Evolutionary conservation across 345 rosid genomes (phyloP), one percentile per base, ranked within the genome.

Genomic region (Lenwebbia sp.): DNA sequence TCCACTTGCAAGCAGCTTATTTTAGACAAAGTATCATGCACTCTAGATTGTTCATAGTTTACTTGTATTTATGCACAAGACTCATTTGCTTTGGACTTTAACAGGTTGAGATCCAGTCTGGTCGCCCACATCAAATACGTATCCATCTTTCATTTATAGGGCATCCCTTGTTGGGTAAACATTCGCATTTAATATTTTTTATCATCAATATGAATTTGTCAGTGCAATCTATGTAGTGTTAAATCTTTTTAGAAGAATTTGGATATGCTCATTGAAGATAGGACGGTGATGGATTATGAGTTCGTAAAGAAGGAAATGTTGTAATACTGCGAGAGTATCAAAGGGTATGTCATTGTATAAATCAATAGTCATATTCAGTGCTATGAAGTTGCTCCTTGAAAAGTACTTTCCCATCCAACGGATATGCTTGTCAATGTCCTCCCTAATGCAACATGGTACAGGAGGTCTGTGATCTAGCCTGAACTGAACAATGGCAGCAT

Each of bases 81-180:
- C 28, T 15, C 23, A 21, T 51, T 26, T 33, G 23, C 0, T 0
- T 50, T 14, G 87, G 60, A 54, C 49, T 26, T 76, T 85, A 76
- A 88, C 91, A 95, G 98, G 98, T 95, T 50, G 94, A 95, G 90
- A 97, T 95, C 86, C 96, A 97, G 82, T 93, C 98, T 21, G 98
- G 98, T 84, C 90, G 98, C 60, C 98, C 99, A 74, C 99, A 93
- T 89, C 98, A 97, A 89, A 97, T 95, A 85, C 92, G 98, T 51
- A 95, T 95, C 87, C 99, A 95, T 91, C 97, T 96, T 89, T 91
- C 99, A 58, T 96, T 91, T 89, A 89, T 93, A 5, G 99, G 99
- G 86, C 95, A 95, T 91, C 95, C 98, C 82, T 91, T 95, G 87
- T 85, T 93, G 21, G 98, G 99, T 95, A 95, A 90, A 86, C 65